A percentile compares a stretch with the other conserved stretches of the same genome.
These are phyloP conservation scores for Pulveroboletus sp. DNA, from an alignment of 768 basidiomycete genomes.

Conservation along the genomic window DNA sequence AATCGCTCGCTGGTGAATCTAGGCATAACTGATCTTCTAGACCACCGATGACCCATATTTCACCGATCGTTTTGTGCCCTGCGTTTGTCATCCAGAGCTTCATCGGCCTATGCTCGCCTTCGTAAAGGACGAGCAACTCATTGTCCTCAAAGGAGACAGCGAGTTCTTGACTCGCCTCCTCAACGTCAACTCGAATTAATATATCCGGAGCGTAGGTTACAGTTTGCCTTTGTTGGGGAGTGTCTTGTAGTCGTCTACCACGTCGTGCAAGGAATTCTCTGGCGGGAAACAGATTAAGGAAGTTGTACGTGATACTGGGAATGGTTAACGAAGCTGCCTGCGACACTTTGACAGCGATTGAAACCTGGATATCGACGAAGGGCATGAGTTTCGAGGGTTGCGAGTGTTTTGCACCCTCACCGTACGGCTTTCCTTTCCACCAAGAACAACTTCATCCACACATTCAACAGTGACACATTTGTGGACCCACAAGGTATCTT, in stretches of 20 bases:
- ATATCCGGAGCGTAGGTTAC: conserved; percentile 71
- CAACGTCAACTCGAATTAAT: conserved; percentile 55
- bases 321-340: conserved; percentile 51
- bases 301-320: conserved; percentile 57
- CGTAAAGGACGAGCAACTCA: conserved; percentile 46
- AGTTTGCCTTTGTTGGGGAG: conserved; percentile 60
- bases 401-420: conserved; percentile 36
- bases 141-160: conserved; percentile 52
- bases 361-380: conserved; percentile 39
- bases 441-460: conserved; percentile 57
- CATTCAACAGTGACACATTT: conserved; percentile 53
- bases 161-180: conserved; percentile 61
- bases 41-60: conserved; percentile 67
- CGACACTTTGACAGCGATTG: conserved; percentile 54
- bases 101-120: conserved; percentile 63
- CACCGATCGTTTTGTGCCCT: conserved; percentile 54
- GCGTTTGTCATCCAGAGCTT: conserved; percentile 60
- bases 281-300: conserved; percentile 67
- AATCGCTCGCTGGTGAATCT: conserved; percentile 19
- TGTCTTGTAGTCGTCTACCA: conserved; percentile 76
- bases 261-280: conserved; percentile 61
- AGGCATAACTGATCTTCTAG: conserved; percentile 63
- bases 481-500: conserved; percentile 30
- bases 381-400: neutral
- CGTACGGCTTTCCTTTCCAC: conserved; percentile 57